Evolutionary conservation across 2,329 filamentous ascomycete species (phyloP), one percentile per base, ranked within the genome.

Genomic region (Calonectria pseudoturangicola): DNA sequence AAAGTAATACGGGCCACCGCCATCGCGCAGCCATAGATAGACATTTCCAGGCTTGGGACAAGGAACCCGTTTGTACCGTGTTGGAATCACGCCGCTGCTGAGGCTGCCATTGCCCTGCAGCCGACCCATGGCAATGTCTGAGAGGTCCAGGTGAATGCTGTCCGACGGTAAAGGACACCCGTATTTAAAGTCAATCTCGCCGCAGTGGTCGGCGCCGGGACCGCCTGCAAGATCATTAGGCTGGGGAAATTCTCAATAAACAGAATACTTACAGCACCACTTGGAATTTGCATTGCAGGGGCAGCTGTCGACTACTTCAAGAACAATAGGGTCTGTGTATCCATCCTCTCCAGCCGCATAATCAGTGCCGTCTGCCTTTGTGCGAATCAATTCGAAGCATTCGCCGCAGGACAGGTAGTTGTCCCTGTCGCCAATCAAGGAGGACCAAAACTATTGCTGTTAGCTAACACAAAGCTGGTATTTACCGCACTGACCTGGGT

Each of bases 81-180:
- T 68, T 4, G 65, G 65, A 60, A 68, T 68, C 51, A 68, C 65
- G 21, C 65, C 65, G 15, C 39, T 51, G 12, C 16, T 58, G 4
- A 68, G 65, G 41, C 65, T 68, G 7, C 65, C 65, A 36, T 60
- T 50, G 13, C 65, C 65, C 21, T 68, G 65, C 27, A 68, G 51
- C 12, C 65, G 50, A 41, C 65, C 65, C 65, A 68, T 68, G 13
- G 65, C 65, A 60, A 68, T 68, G n/a, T 68, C 65, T 18, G 65
- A 68, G 13, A 68, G 65, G 28, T 68, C 65, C 4, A 68, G 51
- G 28, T 68, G 65, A 12, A 68, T 68, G 41, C 65, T 68, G n/a
- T 68, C 65, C 10, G 65, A 68, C 16, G 65, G 65, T 4, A 68
- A 28, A n/a, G 65, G 65, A 25, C 65, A 68, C 28, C 65, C 65